Evolutionary conservation across 495 filamentous ascomycete genomes (phyloP), one percentile per base, ranked within the genome.

Genomic region (Hypoxylon subgilvum): DNA sequence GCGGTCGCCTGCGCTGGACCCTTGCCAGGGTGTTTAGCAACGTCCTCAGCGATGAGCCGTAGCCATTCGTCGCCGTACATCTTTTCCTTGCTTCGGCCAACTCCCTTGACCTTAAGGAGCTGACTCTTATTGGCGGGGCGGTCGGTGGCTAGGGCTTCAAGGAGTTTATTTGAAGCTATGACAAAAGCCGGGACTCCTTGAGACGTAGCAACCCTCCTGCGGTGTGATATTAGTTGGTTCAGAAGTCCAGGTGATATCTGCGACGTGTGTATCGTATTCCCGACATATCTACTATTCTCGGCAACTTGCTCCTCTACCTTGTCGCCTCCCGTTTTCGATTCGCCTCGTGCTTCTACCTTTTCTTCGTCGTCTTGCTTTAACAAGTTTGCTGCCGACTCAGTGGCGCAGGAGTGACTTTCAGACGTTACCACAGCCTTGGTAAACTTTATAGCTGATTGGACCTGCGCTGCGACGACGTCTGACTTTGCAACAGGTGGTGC

Each of bases 401-500:
- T 8, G 3, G 23, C 23, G 23, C 23, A 8, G 14, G 58, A 59
- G 1, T 53, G 21, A 2, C 17, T 9, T 0, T 49, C 54, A n/a
- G 49, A 51, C 7, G 49, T 36, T 17, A 36, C 1, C 35, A 3
- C 10, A 31, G 34, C 19, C 32, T 52, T 9, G 16, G 39, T 40
- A 3, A 32, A 32, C 18, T 51, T 27, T 17, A 14, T 17, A 3
- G 23, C n/a, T 32, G 30, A 21, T 13, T 61, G 45, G 16, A 57
- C 51, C 34, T 61, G 56, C 0, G 57, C 42, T 9, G 28, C 21
- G 6, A n/a, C 21, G 16, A 39, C 25, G 4, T 5, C 9, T 1
- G 27, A 1, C 4, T 14, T 3, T n/a, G 9, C 9, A 8, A 51
- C 53, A 13, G 41, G 23, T 7, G 81, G 54, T 38, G 88, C 86